Evolutionary conservation across 805 yeast species (phyloP).

Genomic region (Wickerhamiella sorbophila): DNA sequence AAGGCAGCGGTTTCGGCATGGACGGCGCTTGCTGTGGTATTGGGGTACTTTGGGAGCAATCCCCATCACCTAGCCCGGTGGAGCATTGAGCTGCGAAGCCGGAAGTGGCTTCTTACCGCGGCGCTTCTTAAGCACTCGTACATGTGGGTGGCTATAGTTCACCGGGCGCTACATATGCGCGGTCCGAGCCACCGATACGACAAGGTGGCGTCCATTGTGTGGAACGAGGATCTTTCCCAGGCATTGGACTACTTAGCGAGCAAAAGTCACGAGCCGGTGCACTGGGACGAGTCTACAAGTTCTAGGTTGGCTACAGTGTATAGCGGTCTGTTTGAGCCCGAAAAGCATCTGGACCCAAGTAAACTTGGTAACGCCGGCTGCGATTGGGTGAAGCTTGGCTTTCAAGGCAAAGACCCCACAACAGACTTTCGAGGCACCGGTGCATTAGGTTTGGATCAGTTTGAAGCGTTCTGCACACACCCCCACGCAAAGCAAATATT

Average conservation of each 20-base stretch:
- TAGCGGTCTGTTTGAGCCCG: too few species aligned
- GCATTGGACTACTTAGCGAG: not conserved
- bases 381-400: constrained; percentile 27
- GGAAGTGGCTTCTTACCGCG: not conserved
- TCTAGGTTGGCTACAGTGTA: too few species aligned
- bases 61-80: not conserved
- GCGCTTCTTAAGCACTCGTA: not conserved
- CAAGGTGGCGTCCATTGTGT: not conserved
- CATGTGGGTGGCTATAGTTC: not conserved
- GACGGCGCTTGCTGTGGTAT: not conserved
- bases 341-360: too few species aligned
- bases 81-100: not conserved
- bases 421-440: constrained; percentile 28
- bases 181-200: not conserved
- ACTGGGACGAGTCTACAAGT: too few species aligned
- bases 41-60: not conserved
- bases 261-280: not conserved
- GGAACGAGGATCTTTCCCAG: not conserved
- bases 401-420: constrained; percentile 27
- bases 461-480: constrained; percentile 15
- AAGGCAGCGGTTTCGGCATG: not conserved
- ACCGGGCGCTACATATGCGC: not conserved
- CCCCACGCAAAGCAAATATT: constrained; percentile 11
- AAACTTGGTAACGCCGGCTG: not conserved
- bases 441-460: constrained; percentile 18